Conservation (phyloP, 768 basidiomycete species). For the Rhodosporidiobolus sp. region DNA sequence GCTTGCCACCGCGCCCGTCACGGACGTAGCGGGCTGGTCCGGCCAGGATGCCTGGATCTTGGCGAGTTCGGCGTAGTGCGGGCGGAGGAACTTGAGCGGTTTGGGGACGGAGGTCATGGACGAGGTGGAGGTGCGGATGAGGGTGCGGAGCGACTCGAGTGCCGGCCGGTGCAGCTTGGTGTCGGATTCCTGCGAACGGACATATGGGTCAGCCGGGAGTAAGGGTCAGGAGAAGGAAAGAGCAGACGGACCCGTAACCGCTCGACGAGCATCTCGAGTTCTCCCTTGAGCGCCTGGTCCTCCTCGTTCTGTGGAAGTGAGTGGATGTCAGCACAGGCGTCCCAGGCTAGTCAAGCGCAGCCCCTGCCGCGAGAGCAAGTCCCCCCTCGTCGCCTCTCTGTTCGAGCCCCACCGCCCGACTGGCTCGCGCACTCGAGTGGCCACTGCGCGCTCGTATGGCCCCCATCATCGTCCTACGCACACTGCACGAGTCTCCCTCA, state of each 20-base stretch:
- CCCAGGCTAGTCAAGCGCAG: neutral
- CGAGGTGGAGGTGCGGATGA: conserved; percentile 93
- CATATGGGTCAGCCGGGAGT: neutral
- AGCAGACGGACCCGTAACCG: conserved; percentile 70
- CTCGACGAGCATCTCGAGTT: conserved; percentile 95
- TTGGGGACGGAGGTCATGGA: conserved; percentile 99
- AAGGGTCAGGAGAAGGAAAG: neutral
- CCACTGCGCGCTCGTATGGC: no score
- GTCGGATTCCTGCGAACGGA: conserved; percentile 77
- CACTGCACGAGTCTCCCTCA: no score
- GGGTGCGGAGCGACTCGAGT: conserved; percentile 83
- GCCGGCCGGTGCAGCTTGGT: conserved; percentile 80
- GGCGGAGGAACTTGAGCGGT: conserved; percentile 94
- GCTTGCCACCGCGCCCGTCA: conserved; percentile 59
- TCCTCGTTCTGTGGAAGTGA: conserved; percentile 73
- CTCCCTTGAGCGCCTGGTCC: conserved; percentile 84
- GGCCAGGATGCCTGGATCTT: conserved; percentile 77
- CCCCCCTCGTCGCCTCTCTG: no score
- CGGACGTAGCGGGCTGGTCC: conserved; percentile 59
- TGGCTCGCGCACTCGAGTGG: no score
- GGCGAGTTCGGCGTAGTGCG: conserved; percentile 84
- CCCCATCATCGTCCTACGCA: no score
- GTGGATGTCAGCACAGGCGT: neutral
- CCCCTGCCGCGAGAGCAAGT: no score
- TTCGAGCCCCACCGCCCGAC: no score